Evolutionary conservation across 1,139 yeast genomes (phyloP).

Genomic region (Nakaseomyces delphensis): DNA sequence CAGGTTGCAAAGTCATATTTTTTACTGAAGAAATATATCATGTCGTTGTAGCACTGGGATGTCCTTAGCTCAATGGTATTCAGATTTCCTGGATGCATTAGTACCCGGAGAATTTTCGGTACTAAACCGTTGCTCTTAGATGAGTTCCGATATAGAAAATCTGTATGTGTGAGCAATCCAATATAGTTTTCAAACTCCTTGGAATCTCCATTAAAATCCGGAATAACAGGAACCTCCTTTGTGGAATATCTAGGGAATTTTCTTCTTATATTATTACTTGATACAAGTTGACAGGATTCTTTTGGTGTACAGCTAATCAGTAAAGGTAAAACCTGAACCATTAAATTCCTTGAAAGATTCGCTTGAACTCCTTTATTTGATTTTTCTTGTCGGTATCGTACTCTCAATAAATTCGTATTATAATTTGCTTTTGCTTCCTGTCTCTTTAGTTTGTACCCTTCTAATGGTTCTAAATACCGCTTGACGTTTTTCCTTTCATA

Average conservation of each 20-base stretch:
- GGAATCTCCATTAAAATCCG: constrained; percentile 26
- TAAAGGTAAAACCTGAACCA: constrained; percentile 21
- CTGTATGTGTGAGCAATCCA: constrained; percentile 32
- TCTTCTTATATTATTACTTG: constrained; percentile 5
- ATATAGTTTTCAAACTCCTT: constrained; percentile 30
- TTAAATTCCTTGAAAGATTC: constrained; percentile 13
- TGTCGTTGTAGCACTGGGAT: constrained; percentile 36
- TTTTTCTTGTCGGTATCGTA: constrained; percentile 17
- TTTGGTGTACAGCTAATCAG: constrained; percentile 16
- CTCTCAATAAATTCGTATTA: background rate
- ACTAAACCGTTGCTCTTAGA: constrained; percentile 33
- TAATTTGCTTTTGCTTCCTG: constrained; percentile 13
- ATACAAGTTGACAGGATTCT: background rate
- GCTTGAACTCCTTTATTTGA: background rate
- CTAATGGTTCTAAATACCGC: constrained; percentile 25
- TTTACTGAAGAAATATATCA: constrained; percentile 36
- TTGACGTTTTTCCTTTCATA: constrained; percentile 24
- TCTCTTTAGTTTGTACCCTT: constrained; percentile 17
- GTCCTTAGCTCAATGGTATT: constrained; percentile 32
- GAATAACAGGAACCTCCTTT: constrained; percentile 32
- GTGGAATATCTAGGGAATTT: constrained; percentile 19
- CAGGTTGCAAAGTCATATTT: constrained; percentile 37
- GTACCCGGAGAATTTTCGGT: constrained; percentile 33
- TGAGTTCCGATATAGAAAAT: constrained; percentile 30
- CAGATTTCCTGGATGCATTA: constrained; percentile 36